Evolutionary conservation across 2,329 filamentous ascomycete genomes (phyloP).

Genomic region (Trichoderma simmonsii): DNA sequence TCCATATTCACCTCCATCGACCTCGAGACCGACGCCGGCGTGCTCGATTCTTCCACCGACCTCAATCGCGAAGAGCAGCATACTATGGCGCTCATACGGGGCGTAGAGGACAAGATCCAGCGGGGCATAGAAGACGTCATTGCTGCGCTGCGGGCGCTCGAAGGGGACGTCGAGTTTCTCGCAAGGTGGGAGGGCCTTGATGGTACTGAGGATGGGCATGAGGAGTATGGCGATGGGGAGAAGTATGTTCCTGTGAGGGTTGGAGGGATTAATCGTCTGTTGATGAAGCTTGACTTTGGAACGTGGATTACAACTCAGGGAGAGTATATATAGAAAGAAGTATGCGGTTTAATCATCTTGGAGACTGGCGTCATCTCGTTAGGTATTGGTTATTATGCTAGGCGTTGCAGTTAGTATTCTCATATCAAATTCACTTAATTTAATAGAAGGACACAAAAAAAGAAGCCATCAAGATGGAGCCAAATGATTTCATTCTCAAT

Average conservation of each 20-base stretch:
- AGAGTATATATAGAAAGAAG: conserved; percentile 20
- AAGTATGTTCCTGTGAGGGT: conserved; percentile 67
- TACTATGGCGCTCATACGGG: conserved; percentile 61
- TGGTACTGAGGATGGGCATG: not conserved
- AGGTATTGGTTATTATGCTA: not conserved
- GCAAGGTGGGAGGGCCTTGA: conserved; percentile 40
- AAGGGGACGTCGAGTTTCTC: conserved; percentile 44
- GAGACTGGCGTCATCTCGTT: not conserved
- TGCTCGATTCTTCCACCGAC: conserved; percentile 71
- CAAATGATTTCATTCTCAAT: not conserved
- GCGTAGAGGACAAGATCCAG: conserved; percentile 63
- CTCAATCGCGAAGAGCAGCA: conserved; percentile 69
- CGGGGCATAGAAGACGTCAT: conserved; percentile 66
- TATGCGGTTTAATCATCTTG: not conserved
- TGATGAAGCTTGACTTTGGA: conserved; percentile 86
- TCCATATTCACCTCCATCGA: conserved; percentile 74
- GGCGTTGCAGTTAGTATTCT: not conserved
- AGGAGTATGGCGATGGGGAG: conserved; percentile 18
- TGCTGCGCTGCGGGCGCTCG: conserved; percentile 46
- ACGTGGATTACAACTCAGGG: conserved; percentile 48
- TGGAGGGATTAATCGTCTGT: conserved; percentile 75
- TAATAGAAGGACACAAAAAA: not conserved
- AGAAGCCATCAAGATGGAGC: not conserved
- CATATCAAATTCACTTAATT: not conserved
- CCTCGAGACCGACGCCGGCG: conserved; percentile 76